Conservation (phyloP, 345 rosid species). For the Barbarea vulgaris region DNA sequence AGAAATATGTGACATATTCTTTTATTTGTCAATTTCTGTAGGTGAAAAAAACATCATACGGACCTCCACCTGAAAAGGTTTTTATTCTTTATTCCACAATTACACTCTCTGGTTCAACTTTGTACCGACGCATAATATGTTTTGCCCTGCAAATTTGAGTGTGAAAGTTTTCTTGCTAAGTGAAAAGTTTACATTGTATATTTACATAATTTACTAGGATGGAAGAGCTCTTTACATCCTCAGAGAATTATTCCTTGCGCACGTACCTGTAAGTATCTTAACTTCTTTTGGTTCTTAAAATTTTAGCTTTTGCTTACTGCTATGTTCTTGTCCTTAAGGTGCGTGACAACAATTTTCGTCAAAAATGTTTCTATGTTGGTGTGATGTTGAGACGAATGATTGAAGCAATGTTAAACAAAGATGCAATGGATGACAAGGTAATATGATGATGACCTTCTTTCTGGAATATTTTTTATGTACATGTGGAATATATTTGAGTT, state of each 20-base stretch:
- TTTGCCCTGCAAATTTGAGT: background rate
- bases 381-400: constrained; percentile 94
- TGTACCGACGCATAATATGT: constrained; percentile 17
- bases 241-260: constrained; percentile 80
- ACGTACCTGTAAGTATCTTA: constrained; percentile 72
- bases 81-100: background rate
- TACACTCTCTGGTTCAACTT: constrained; percentile 13
- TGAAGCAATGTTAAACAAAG: constrained; percentile 93
- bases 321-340: constrained; percentile 50
- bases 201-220: constrained; percentile 50
- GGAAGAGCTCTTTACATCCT: constrained; percentile 64
- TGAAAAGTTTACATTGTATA: background rate
- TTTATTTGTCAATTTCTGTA: constrained; percentile 40
- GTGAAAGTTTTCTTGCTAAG: constrained; percentile 10
- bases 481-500: background rate
- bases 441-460: constrained; percentile 14
- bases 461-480: background rate
- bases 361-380: constrained; percentile 89
- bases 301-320: constrained; percentile 26
- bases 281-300: constrained; percentile 13
- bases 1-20: background rate
- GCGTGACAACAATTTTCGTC: constrained; percentile 64
- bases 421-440: constrained; percentile 99
- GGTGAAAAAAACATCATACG: constrained; percentile 58
- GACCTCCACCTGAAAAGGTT: constrained; percentile 56